Percentiles rank a stretch among this genome's conserved stretches.
phyloP scores from a whole-genome alignment of 169 alveolate species.

The Theileria luwenshuni region DNA sequence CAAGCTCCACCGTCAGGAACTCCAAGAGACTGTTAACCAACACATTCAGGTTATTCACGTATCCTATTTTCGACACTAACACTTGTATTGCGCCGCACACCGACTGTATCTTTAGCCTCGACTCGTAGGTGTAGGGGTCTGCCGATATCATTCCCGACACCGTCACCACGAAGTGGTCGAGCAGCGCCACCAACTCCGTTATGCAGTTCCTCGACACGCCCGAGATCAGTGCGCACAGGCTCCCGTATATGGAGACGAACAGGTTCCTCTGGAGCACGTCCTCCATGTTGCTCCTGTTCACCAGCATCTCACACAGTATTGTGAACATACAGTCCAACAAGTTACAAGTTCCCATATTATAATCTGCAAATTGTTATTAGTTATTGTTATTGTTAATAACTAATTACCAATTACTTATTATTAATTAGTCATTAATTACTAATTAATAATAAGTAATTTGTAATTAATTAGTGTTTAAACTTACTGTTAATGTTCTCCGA shows the following conservation, averaged over 20 bases:
- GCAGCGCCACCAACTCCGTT: conserved; percentile 52
- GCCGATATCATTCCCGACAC: conserved; percentile 60
- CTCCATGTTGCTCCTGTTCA: conserved; percentile 70
- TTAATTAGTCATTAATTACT: neutral
- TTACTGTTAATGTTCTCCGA: conserved; percentile 65
- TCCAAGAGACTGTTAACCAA: conserved; percentile 53
- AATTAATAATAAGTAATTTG: neutral
- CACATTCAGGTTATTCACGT: conserved; percentile 52
- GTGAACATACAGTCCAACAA: conserved; percentile 70
- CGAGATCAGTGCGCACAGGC: conserved; percentile 69
- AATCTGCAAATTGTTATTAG: conserved; percentile 27
- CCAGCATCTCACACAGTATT: conserved; percentile 72
- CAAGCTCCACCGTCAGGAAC: conserved; percentile 42
- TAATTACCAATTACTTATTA: neutral
- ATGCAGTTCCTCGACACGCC: conserved; percentile 69
- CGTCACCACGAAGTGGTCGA: conserved; percentile 70
- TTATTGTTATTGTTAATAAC: neutral
- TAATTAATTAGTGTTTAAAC: too few species aligned
- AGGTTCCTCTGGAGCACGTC: conserved; percentile 75
- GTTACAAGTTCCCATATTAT: neutral
- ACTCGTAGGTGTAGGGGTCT: conserved; percentile 55
- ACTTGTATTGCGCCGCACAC: conserved; percentile 78
- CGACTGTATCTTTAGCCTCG: conserved; percentile 56
- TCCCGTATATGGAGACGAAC: conserved; percentile 71
- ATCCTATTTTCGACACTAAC: conserved; percentile 70